Conservation (phyloP, 1,284 basidiomycete genomes). For the Pseudozyma tsukubaensis region DNA sequence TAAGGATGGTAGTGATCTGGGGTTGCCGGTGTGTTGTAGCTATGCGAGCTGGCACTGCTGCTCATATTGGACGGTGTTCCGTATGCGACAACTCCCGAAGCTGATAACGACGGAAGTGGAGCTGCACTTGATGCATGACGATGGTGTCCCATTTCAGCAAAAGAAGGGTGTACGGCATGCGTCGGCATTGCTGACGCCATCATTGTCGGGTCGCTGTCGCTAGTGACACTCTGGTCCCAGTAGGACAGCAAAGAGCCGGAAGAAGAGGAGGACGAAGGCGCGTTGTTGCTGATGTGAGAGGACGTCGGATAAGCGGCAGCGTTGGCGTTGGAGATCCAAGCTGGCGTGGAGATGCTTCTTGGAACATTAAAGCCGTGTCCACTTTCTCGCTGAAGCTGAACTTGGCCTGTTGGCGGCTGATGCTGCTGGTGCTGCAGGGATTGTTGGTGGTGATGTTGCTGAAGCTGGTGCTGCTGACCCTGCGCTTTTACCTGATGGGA, state of each 20-base stretch:
- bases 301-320: conserved; percentile 9
- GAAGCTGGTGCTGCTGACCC: conserved; percentile 3
- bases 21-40: conserved; percentile 8
- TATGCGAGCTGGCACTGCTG: conserved; percentile 8
- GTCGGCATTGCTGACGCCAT: conserved; percentile 21
- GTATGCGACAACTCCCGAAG: conserved; percentile 10
- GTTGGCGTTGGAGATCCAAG: conserved; percentile 20
- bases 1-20: conserved; percentile 25
- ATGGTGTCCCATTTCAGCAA: conserved; percentile 25
- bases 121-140: conserved; percentile 25
- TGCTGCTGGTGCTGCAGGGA: background rate
- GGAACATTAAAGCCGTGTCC: conserved; percentile 24
- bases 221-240: conserved; percentile 28
- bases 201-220: conserved; percentile 30
- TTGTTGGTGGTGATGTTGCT: conserved; percentile 16
- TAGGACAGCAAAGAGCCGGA: conserved; percentile 31
- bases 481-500: conserved; percentile 11
- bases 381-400: no score
- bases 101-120: conserved; percentile 18
- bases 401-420: background rate
- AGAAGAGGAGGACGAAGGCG: conserved; percentile 24
- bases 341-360: conserved; percentile 17
- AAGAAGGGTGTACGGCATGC: conserved; percentile 12
- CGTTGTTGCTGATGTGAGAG: conserved; percentile 5
- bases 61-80: conserved; percentile 6